Evolutionary conservation across 2,329 filamentous ascomycete genomes (phyloP), one percentile per base, ranked within the genome.

Genomic region (Lasiodiplodia sp.): DNA sequence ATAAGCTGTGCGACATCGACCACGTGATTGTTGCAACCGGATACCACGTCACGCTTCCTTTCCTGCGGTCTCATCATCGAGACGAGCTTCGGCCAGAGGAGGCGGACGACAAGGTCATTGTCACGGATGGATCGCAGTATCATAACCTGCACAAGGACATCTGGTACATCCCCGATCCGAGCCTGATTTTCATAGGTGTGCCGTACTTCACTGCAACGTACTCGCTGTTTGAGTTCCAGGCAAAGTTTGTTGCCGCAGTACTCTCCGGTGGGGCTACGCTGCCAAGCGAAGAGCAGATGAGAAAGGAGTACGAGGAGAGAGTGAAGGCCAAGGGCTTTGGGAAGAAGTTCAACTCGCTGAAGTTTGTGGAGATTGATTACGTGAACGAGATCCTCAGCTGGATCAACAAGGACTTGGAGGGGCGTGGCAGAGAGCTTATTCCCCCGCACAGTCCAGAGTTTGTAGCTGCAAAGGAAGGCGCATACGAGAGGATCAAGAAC

Each of bases 81-180:
- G 82, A 86, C 82, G 70, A 78, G 16, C 78, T 78, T 0, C 63
- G 78, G 0, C 78, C 82, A 0, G 76, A 84, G 1, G 73, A 86
- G 0, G 88, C 88, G 0, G 81, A 84, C 47, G 83, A 87, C 0
- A 79, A 75, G 0, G 77, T 87, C 0, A 79, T 93, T 0, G 86
- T 92, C 4, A 92, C 87, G 0, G 88, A 91, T 55, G 90, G 90
- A 2, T 84, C 83, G 14, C 86, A 88, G 75, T 76, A 82, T 2
- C 90, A 92, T 73, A 92, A 92, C 71, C 80, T 92, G 1, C 87
- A 92, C 80, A 87, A 87, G 69, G 90, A 92, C 74, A 88, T 92
- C 16, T 92, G 91, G 74, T 92, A 91, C 77, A 91, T 91, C 53
- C 84, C 85, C 0, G 89, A 92, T 69, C 88, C 89, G 0, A 86